phyloP scores from a whole-genome alignment of 805 yeast species.

The Saccharomycopsis oosterbeekiorum region DNA sequence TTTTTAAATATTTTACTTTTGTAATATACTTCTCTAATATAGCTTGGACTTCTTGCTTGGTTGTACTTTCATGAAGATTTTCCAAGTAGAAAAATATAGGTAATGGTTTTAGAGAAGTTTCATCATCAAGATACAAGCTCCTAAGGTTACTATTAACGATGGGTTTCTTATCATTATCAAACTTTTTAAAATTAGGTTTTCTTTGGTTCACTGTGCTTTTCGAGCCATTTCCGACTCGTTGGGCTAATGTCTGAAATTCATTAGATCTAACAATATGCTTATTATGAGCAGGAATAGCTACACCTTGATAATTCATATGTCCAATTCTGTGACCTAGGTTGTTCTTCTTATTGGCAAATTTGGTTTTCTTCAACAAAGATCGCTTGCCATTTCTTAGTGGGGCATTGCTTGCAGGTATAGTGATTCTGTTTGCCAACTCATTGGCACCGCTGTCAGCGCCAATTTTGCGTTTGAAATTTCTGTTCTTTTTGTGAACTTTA shows the following conservation, averaged over 20 bases:
- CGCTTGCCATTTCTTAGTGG: background rate
- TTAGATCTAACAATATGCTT: background rate
- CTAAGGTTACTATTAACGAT: background rate
- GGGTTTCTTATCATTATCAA: background rate
- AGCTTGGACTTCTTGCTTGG: background rate
- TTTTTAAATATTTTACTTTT: slow-evolving; percentile 41
- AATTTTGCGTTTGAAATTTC: background rate
- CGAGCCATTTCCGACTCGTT: background rate
- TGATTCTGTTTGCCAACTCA: background rate
- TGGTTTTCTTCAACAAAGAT: background rate
- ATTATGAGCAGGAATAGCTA: background rate
- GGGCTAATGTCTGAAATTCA: background rate
- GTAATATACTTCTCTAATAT: background rate
- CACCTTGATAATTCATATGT: background rate
- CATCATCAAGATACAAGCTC: background rate
- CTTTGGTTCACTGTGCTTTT: background rate
- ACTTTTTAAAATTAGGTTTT: background rate
- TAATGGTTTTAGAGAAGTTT: background rate
- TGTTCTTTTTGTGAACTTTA: background rate
- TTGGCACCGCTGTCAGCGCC: background rate
- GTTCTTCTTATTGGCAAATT: background rate
- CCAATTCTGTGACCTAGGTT: background rate
- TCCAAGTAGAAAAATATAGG: background rate
- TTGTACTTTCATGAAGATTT: background rate
- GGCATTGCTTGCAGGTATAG: background rate